Evolutionary conservation across 2,329 filamentous ascomycete species (phyloP).

Genomic region (Fusarium piperis): DNA sequence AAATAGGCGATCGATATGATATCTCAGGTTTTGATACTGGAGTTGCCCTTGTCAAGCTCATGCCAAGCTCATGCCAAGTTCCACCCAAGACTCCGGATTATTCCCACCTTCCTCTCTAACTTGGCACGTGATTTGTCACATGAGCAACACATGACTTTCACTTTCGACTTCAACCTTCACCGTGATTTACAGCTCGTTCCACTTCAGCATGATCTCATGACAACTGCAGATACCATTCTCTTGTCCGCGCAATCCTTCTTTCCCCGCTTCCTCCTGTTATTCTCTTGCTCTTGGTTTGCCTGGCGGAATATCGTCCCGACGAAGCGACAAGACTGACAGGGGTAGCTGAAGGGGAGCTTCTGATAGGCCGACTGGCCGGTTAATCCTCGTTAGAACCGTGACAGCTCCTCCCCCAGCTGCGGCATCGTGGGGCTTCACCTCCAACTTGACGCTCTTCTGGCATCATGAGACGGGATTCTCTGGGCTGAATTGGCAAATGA

Average conservation of each 20-base stretch:
- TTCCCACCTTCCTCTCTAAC: neutral
- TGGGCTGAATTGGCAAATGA: conserved; percentile 22
- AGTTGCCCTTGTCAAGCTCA: conserved; percentile 7
- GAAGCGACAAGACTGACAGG: conserved; percentile 21
- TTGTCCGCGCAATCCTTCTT: neutral
- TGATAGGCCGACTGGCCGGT: conserved; percentile 13
- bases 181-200: neutral
- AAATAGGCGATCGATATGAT: neutral
- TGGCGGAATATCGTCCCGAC: conserved; percentile 35
- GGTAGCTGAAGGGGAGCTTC: neutral
- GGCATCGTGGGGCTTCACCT: conserved; percentile 36
- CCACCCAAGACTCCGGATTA: neutral
- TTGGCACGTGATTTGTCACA: neutral
- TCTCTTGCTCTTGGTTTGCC: neutral
- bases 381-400: conserved; percentile 8
- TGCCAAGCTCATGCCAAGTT: neutral
- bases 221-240: neutral
- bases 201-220: neutral
- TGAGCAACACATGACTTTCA: neutral
- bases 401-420: conserved; percentile 17
- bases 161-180: neutral
- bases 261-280: neutral
- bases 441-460: conserved; percentile 21
- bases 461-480: conserved; percentile 33
- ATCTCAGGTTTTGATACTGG: neutral